Conservation (phyloP, 2,329 filamentous ascomycete species). For the Gyromitra esculenta region DNA sequence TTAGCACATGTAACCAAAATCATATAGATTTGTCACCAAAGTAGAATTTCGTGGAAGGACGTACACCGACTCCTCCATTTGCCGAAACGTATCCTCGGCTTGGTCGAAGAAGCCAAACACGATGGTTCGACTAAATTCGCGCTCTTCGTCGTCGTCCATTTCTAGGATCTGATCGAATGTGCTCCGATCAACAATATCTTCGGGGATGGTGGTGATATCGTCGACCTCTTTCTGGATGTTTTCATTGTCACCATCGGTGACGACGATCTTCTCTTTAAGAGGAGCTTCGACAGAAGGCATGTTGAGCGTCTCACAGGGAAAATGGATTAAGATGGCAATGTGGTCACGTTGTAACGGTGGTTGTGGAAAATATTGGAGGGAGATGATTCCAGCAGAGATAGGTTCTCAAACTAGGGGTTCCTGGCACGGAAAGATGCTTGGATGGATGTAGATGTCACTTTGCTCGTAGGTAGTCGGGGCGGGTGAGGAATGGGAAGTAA, state of each 20-base stretch:
- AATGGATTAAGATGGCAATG: slow-evolving; percentile 20
- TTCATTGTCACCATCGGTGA: slow-evolving; percentile 22
- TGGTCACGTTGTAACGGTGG: slow-evolving; percentile 34
- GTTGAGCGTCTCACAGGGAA: slow-evolving; percentile 32
- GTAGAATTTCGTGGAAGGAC: slow-evolving; percentile 60
- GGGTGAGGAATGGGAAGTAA: slow-evolving; percentile 44
- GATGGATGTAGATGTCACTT: slow-evolving; percentile 46
- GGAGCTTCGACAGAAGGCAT: slow-evolving; percentile 36
- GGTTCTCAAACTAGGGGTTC: slow-evolving; percentile 40
- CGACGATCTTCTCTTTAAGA: slow-evolving; percentile 8
- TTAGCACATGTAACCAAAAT: slow-evolving; percentile 40
- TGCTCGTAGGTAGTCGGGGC: slow-evolving; percentile 36
- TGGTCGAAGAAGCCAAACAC: slow-evolving; percentile 94
- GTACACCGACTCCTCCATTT: slow-evolving; percentile 87
- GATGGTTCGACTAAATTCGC: slow-evolving; percentile 86
- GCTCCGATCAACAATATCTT: slow-evolving; percentile 77
- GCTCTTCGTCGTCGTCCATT: slow-evolving; percentile 87
- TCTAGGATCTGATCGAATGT: slow-evolving; percentile 97
- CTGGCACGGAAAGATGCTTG: slow-evolving; percentile 41
- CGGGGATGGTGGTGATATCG: slow-evolving; percentile 68
- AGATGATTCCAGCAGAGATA: slow-evolving; percentile 28
- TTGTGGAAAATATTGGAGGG: slow-evolving; percentile 38
- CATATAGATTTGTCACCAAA: slow-evolving; percentile 27
- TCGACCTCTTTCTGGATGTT: slow-evolving; percentile 21
- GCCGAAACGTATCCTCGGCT: slow-evolving; percentile 81